A percentile compares a stretch with the other conserved stretches of the same genome.
These are phyloP conservation scores for Aspergillus sp. DNA, from an alignment of 2,329 filamentous ascomycete species.

Conservation along the genomic window DNA sequence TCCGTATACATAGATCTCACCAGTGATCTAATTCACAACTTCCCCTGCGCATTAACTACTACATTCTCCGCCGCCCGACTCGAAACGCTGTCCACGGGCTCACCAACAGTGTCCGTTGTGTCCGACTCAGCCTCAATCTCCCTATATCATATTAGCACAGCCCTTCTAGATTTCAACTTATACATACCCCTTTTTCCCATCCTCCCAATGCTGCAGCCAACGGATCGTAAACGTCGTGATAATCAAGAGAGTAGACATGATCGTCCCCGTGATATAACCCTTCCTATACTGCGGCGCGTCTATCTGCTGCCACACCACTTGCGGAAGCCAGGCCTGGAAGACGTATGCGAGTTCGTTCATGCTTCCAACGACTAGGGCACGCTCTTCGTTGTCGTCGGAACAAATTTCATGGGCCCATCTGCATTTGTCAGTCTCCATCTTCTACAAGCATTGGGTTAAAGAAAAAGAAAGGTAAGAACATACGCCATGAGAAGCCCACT, in stretches of 20 bases:
- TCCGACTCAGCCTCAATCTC: background rate
- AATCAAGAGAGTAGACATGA: slow-evolving; percentile 53
- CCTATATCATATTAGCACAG: background rate
- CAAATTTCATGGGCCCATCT: slow-evolving; percentile 58
- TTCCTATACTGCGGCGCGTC: slow-evolving; percentile 62
- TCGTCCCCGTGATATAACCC: slow-evolving; percentile 58
- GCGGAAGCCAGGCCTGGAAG: slow-evolving; percentile 67
- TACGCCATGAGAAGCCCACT: slow-evolving; percentile 53
- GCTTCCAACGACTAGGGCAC: slow-evolving; percentile 62
- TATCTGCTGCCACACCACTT: slow-evolving; percentile 65
- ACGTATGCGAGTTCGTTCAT: slow-evolving; percentile 73
- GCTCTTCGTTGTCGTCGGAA: slow-evolving; percentile 60
- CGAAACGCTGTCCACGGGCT: background rate
- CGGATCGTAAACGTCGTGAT: slow-evolving; percentile 36
- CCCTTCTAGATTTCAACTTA: background rate
- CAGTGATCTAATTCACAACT: background rate
- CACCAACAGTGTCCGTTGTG: background rate
- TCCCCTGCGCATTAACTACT: background rate
- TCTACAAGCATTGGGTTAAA: background rate
- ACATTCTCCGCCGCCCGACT: background rate
- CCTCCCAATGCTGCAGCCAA: slow-evolving; percentile 11
- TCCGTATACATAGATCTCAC: too few species aligned
- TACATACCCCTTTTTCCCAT: slow-evolving; percentile 3
- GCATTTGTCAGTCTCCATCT: background rate
- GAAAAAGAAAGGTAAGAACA: slow-evolving; percentile 17